Conservation (phyloP, 257 asterid genomes). For the Lycium barbarum region DNA sequence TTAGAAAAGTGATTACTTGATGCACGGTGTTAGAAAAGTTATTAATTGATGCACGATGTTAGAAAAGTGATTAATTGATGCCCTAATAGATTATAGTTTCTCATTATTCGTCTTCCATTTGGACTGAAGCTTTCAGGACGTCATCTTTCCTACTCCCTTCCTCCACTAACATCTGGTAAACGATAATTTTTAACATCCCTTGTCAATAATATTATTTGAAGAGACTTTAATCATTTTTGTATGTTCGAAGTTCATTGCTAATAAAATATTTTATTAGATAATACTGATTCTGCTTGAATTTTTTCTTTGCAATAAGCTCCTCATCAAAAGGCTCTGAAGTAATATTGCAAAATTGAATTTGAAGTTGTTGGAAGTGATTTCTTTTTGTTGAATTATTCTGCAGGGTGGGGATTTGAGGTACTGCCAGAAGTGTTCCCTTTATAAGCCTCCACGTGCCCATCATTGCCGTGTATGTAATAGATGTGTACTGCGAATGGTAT, state of each 20-base stretch:
- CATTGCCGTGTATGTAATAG: constrained; percentile 91
- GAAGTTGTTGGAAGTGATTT: constrained; percentile 32
- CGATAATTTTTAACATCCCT: not conserved
- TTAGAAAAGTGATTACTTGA: not conserved
- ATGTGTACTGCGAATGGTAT: constrained; percentile 95
- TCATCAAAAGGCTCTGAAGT: not conserved
- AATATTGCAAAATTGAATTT: not conserved
- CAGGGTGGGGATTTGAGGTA: constrained; percentile 93
- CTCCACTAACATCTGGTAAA: not conserved
- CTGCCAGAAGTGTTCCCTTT: constrained; percentile 87
- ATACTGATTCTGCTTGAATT: not conserved
- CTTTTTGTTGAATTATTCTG: constrained; percentile 38
- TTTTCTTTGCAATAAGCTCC: not conserved
- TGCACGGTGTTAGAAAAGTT: too few species aligned
- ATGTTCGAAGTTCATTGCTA: not conserved
- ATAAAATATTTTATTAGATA: not conserved
- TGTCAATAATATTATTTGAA: not conserved
- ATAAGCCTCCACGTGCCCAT: constrained; percentile 97
- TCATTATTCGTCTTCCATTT: not conserved
- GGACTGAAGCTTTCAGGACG: not conserved
- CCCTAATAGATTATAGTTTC: not conserved
- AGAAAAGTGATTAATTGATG: not conserved
- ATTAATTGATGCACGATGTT: too few species aligned
- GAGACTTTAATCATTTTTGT: not conserved
- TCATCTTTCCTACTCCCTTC: not conserved